phyloP scores from a whole-genome alignment of 768 basidiomycete genomes.

The Mycena filopes region DNA sequence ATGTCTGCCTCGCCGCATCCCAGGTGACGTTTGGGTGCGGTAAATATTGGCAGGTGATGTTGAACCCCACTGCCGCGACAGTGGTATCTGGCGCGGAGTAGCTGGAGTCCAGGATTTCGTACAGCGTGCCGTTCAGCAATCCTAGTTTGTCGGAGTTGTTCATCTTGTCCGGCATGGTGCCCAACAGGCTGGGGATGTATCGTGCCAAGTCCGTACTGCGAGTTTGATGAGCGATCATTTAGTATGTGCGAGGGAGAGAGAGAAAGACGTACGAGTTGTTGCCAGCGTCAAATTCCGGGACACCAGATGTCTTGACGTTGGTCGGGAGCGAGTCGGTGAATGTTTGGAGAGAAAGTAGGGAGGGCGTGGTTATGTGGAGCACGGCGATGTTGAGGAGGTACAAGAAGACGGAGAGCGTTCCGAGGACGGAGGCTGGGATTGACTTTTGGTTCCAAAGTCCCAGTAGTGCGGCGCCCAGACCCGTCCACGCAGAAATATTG shows the following conservation, averaged over 20 bases:
- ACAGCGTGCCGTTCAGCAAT: neutral
- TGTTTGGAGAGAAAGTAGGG: constrained; percentile 15
- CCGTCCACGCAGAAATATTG: constrained; percentile 31
- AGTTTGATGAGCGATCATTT: too few relatives aligned
- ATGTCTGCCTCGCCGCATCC: neutral
- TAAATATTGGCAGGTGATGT: constrained; percentile 4
- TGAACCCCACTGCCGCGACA: constrained; percentile 7
- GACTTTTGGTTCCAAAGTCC: constrained; percentile 34
- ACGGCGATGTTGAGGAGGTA: constrained; percentile 30
- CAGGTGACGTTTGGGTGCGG: neutral
- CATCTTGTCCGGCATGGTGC: neutral
- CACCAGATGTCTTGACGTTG: neutral
- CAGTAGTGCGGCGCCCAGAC: constrained; percentile 33
- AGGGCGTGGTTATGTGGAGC: constrained; percentile 35
- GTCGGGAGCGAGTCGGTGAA: constrained; percentile 2
- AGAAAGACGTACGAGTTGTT: neutral
- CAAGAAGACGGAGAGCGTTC: constrained; percentile 4
- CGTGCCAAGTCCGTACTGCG: neutral
- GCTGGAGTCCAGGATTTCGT: neutral
- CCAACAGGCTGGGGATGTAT: neutral
- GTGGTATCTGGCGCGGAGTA: neutral
- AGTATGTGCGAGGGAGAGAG: too few relatives aligned
- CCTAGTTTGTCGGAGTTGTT: neutral
- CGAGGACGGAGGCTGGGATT: constrained; percentile 11
- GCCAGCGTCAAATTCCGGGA: too few relatives aligned